Base-by-base conservation (phyloP, 225 moss, liverwort and hornwort species). In the Polytrichum commune region DNA sequence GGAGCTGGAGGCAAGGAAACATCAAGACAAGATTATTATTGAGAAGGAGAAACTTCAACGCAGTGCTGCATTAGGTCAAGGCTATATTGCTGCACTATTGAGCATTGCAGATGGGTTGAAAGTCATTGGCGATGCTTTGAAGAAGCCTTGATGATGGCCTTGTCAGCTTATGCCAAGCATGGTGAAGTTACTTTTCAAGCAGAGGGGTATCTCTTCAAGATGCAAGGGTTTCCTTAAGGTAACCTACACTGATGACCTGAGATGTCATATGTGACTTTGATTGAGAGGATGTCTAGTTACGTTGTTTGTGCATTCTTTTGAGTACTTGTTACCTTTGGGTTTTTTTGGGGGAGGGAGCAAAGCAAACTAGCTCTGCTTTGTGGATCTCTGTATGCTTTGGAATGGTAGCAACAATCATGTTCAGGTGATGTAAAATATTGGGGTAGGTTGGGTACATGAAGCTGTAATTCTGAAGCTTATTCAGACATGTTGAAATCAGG, bases 101-200 rank as follows among this genome's bases (percentile, higher is more conserved):
- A 78, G 68, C 69, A 69, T 73, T 64, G 78, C 72, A 8, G 78
- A 78, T 30, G 78, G 68, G 16, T 46, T 78, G 69, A 78, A 78
- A 69, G 67, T 5, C 69, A 73, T 78, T 53, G 73, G 78, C 1
- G 73, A 73, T 29, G 33, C 55, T 57, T 22, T 73, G 69, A 73
- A 58, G 33, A 78, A 69, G 56, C 46, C 54, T 56, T 69, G 55
- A 58, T 46, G 35, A 35, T 46, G 46, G 0, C 46, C 13, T 38
- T 46, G 13, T 46, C 46, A 46, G 13, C 46, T 46, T 46, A 46
- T 46, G 46, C 46, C 46, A 46, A 46, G 16, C 46, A 46, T 46
- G 35, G 35, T 46, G 46, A 46, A 46, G 46, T 46, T 46, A 32
- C 46, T 13, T 38, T 46, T 46, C 46, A 16, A 46, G 46, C 46